A percentile compares a stretch with the other conserved stretches of the same genome.
Conservation (phyloP, 371 early-diverging fungal species). For the Mucor circinelloides region DNA sequence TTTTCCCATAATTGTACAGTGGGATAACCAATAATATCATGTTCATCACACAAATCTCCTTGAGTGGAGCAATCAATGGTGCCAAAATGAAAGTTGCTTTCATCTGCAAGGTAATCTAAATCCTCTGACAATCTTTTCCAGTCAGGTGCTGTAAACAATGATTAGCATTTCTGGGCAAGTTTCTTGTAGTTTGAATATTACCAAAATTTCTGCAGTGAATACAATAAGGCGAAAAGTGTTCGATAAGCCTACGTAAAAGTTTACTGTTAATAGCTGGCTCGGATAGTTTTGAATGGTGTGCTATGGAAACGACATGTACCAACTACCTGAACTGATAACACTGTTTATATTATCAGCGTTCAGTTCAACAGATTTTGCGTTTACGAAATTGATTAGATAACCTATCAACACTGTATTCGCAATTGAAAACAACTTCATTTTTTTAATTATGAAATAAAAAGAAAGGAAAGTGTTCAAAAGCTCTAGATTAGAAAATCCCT, state of each 20-base stretch:
- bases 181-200: background rate
- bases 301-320: constrained; percentile 14
- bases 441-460: background rate
- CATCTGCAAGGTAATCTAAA: constrained; percentile 24
- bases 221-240: constrained; percentile 45
- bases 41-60: constrained; percentile 67
- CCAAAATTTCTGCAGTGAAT: constrained; percentile 40
- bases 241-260: constrained; percentile 34
- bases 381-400: background rate
- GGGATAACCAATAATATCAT: constrained; percentile 62
- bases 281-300: background rate
- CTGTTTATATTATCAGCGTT: constrained; percentile 12
- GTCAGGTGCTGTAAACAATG: constrained; percentile 44
- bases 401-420: background rate
- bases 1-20: constrained; percentile 66
- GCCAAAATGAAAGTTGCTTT: constrained; percentile 65
- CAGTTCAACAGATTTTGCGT: constrained; percentile 23
- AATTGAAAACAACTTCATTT: constrained; percentile 5
- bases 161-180: background rate
- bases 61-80: constrained; percentile 79
- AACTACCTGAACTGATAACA: constrained; percentile 22
- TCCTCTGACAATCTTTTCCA: constrained; percentile 53
- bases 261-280: background rate
- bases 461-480: background rate
- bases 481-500: background rate